phyloP scores from a whole-genome alignment of 2,329 filamentous ascomycete species.

The Fusarium lateritium region DNA sequence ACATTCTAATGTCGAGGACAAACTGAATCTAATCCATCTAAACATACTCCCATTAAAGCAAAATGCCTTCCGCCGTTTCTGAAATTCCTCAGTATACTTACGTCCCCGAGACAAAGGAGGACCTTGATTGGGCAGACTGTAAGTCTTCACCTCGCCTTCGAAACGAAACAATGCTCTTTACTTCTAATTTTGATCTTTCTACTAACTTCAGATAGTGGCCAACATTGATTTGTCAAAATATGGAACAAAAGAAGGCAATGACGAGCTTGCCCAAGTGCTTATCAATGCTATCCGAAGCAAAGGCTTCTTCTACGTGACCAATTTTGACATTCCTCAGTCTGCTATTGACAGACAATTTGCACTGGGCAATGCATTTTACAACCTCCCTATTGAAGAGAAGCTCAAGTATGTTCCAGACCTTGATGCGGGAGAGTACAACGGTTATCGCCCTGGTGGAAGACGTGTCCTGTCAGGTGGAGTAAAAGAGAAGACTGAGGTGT shows the following conservation, averaged over 20 bases:
- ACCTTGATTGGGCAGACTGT: constrained; percentile 57
- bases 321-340: constrained; percentile 72
- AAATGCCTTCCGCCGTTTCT: not conserved
- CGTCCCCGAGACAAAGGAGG: constrained; percentile 56
- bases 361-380: constrained; percentile 68
- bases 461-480: constrained; percentile 55
- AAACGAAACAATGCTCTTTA: no score
- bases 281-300: constrained; percentile 56
- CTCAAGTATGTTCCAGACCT: constrained; percentile 67
- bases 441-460: constrained; percentile 65
- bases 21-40: no score
- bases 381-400: constrained; percentile 71
- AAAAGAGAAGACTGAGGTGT: constrained; percentile 57
- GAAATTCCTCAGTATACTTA: constrained; percentile 50
- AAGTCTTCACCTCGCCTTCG: no score
- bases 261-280: constrained; percentile 48
- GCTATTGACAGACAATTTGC: constrained; percentile 72
- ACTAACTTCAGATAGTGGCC: constrained; percentile 44
- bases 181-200: accelerated
- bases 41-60: no score
- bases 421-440: constrained; percentile 69
- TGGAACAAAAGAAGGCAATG: constrained; percentile 52
- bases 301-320: constrained; percentile 61
- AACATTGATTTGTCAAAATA: constrained; percentile 55
- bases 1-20: not conserved